Conservation (phyloP, 1,284 basidiomycete genomes). For the Trichosporon ovoides region DNA sequence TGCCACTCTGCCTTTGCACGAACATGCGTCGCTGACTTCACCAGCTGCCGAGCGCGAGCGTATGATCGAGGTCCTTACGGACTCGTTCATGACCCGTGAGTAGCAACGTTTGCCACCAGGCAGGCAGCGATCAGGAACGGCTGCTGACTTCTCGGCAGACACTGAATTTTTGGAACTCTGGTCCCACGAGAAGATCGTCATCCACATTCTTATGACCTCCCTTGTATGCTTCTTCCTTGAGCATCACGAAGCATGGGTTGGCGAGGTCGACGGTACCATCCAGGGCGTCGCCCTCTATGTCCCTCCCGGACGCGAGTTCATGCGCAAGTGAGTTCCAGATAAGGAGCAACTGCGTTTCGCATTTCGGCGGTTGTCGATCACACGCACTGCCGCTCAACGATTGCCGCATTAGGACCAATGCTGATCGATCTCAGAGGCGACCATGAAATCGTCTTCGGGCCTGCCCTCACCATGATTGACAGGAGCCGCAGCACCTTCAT, state of each 20-base stretch:
- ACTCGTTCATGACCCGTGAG: slow-evolving; percentile 11
- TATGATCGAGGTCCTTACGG: slow-evolving; percentile 12
- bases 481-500: not conserved
- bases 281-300: not conserved
- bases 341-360: not conserved
- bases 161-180: slow-evolving; percentile 5
- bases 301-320: slow-evolving; percentile 6
- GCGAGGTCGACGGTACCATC: slow-evolving; percentile 5
- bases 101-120: not conserved
- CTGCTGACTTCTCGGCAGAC: not conserved
- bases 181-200: not conserved
- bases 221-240: not conserved
- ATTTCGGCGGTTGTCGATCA: not conserved
- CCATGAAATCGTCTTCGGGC: slow-evolving; percentile 3
- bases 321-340: slow-evolving; percentile 8
- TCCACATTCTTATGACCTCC: not conserved
- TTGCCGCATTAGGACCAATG: not conserved
- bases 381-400: no score
- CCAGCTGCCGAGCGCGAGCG: slow-evolving; percentile 3
- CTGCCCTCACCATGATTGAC: not conserved
- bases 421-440: not conserved
- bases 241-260: slow-evolving; percentile 5
- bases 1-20: no score
- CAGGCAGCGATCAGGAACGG: not conserved
- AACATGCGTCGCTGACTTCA: not conserved